These are phyloP conservation scores for Dendryphion nanum DNA, from an alignment of 2,329 filamentous ascomycete species.

Conservation along the genomic window DNA sequence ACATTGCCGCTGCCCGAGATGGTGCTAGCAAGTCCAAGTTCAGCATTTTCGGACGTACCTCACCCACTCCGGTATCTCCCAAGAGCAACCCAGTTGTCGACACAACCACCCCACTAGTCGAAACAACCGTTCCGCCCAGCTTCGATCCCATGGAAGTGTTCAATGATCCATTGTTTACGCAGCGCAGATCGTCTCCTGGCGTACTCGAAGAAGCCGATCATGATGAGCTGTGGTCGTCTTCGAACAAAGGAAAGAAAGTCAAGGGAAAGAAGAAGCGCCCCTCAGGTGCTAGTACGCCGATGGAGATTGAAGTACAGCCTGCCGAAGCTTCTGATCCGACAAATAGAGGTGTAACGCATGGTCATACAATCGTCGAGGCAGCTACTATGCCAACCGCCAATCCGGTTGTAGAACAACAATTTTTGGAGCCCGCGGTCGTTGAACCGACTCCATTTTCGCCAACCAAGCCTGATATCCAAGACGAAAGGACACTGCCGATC, in stretches of 20 bases:
- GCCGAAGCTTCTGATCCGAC: not conserved
- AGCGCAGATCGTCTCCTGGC: constrained; percentile 29
- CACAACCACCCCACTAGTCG: constrained; percentile 36
- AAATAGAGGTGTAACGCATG: too few relatives aligned
- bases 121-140: constrained; percentile 17
- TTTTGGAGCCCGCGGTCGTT: too few relatives aligned
- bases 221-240: constrained; percentile 34
- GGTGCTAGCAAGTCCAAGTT: constrained; percentile 32
- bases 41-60: constrained; percentile 26
- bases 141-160: constrained; percentile 38
- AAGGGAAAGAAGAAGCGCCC: constrained; percentile 45
- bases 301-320: constrained; percentile 7
- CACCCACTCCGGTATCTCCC: constrained; percentile 27
- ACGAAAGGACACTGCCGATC: too few relatives aligned
- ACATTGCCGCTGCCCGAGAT: constrained; percentile 27
- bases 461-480: too few relatives aligned
- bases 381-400: too few relatives aligned
- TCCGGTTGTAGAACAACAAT: too few relatives aligned
- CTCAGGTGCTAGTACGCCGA: constrained; percentile 8
- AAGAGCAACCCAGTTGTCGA: constrained; percentile 15
- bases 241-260: constrained; percentile 48
- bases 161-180: constrained; percentile 37
- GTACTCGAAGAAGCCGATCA: constrained; percentile 36
- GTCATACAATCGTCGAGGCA: too few relatives aligned
- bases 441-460: too few relatives aligned